Base-by-base conservation (phyloP, 768 basidiomycete species). In the Lepiota brunneoincarnata region DNA sequence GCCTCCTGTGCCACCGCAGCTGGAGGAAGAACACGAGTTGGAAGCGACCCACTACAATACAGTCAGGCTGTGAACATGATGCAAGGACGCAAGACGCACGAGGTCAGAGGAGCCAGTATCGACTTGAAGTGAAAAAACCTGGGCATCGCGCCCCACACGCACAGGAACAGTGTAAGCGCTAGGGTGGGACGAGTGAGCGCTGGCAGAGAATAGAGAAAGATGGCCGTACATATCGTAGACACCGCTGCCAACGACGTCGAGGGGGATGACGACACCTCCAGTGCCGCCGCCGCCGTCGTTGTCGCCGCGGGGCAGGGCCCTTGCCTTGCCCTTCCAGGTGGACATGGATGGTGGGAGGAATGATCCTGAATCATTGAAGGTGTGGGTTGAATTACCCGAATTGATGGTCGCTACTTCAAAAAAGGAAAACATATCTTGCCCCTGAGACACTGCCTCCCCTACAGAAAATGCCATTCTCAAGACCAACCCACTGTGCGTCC, bases 21-120 rank as follows among this genome's bases (percentile, higher is more conserved):
- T 59, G 0, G 77, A 69, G 0, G 84, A 76, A 1, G 78, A 72
- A 57, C 91, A 92, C 2, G 81, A 78, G 10, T 75, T 77, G 1
- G 87, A 86, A 0, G 86, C 84, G 41, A 92, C 71, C 90, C 90
- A 92, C 89, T 91, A 57, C 24, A 4, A 49, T n/a, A 47, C 24
- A 11, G 26, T 26, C 5, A 34, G 20, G 17, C 18, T 15, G 24
- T 12, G 9, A 4, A 12, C 35, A 28, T 11, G 26, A 15, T 23
- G 36, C n/a, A 34, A 17, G 17, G 48, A n/a, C 11, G 28, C 28
- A 52, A 42, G 20, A 72, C 81, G 60, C 54, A 90, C 89, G 21
- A 90, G 73, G 69, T 93, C 90, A 0, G 88, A 88, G 0, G 91
- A 91, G 24, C 91, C 91, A 0, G 87, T 89, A 61, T 93, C 90